phyloP scores from a whole-genome alignment of 169 alveolate species.

The Besnoitia besnoiti region DNA sequence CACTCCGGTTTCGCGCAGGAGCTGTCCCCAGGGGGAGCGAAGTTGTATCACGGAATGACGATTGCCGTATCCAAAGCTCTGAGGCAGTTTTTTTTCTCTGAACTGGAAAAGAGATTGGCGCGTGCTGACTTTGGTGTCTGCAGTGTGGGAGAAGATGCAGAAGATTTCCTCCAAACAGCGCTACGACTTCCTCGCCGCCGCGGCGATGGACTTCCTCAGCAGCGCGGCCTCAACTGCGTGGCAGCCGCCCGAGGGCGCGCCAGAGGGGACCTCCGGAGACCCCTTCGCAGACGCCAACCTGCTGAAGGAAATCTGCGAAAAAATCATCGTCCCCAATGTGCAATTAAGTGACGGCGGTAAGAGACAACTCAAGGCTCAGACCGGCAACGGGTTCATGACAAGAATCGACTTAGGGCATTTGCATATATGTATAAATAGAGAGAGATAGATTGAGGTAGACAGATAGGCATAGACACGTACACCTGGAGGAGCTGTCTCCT shows the following conservation, averaged over 20 bases:
- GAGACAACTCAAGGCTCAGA: no score
- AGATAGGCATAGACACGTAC: not conserved
- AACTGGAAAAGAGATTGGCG: no score
- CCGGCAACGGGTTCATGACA: no score
- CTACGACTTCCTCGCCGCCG: constrained; percentile 39
- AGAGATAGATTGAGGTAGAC: not conserved
- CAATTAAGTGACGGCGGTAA: constrained; percentile 48
- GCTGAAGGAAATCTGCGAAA: constrained; percentile 33
- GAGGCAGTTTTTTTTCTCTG: not conserved
- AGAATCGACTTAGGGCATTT: no score
- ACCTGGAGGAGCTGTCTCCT: not conserved
- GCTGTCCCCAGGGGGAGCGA: no score
- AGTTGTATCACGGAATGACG: no score
- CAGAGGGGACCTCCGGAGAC: constrained; percentile 35
- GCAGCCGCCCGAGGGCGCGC: constrained; percentile 4
- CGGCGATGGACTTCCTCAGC: constrained; percentile 53
- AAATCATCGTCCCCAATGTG: constrained; percentile 48
- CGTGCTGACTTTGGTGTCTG: not conserved
- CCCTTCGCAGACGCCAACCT: constrained; percentile 39
- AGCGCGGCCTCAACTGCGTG: constrained; percentile 56
- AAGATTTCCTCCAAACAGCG: not conserved
- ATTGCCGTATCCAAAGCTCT: no score
- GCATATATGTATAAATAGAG: no score
- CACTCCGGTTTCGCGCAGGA: no score
- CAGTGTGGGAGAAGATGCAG: constrained; percentile 43